Percentiles rank a stretch among this genome's conserved stretches.
phyloP scores from a whole-genome alignment of 2,329 filamentous ascomycete genomes.

The Fusarium subglutinans region DNA sequence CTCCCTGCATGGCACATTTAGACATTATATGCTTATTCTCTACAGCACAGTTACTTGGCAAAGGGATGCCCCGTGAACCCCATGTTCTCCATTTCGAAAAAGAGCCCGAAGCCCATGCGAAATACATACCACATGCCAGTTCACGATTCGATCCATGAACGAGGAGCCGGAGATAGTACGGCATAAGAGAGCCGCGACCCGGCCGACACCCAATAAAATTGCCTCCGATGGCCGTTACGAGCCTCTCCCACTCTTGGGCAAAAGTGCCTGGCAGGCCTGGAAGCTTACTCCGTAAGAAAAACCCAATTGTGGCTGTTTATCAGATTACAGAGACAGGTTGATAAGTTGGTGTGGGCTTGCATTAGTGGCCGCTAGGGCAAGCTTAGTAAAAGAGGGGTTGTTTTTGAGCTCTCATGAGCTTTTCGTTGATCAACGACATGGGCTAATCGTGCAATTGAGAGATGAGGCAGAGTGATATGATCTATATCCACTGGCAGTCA shows the following conservation, averaged over 20 bases:
- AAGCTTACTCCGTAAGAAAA: neutral
- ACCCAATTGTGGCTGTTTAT: slow-evolving; percentile 10
- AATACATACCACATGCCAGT: neutral
- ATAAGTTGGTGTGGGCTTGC: slow-evolving; percentile 8
- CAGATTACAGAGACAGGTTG: neutral
- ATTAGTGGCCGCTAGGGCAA: slow-evolving; percentile 24
- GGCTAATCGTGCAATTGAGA: neutral
- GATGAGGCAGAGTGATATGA: neutral
- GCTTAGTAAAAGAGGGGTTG: slow-evolving; percentile 5
- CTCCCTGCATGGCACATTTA: neutral
- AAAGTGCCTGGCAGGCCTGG: slow-evolving; percentile 4
- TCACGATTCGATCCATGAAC: neutral
- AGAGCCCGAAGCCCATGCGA: neutral
- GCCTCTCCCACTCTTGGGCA: neutral
- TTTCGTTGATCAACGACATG: neutral
- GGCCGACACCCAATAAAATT: slow-evolving; percentile 28
- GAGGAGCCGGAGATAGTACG: slow-evolving; percentile 3
- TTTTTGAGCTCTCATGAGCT: neutral
- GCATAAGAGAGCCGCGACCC: slow-evolving; percentile 24
- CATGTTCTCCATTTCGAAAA: slow-evolving; percentile 10
- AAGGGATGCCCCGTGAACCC: neutral
- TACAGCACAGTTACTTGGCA: neutral
- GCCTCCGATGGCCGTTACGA: slow-evolving; percentile 18
- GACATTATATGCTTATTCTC: neutral
- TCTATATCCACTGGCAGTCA: neutral